Percentiles rank a stretch among this genome's conserved stretches.
These are phyloP conservation scores for Aspergillus jensenii DNA, from an alignment of 2,329 filamentous ascomycete genomes.

Conservation along the genomic window DNA sequence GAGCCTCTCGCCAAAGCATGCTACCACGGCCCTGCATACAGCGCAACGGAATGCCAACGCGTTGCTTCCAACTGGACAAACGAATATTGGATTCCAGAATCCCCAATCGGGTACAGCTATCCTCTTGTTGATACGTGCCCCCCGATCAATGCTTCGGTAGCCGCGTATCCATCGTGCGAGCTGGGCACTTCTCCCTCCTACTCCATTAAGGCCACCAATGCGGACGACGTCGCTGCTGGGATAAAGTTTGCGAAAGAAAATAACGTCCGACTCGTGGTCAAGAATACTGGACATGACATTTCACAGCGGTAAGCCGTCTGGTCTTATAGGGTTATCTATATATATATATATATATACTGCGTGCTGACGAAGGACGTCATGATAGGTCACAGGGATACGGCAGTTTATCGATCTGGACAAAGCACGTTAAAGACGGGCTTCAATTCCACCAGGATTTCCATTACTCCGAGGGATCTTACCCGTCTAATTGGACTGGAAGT, in stretches of 20 bases:
- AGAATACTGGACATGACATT: conserved; percentile 42
- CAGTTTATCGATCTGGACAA: conserved; percentile 32
- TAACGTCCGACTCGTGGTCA: conserved; percentile 52
- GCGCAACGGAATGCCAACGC: conserved; percentile 41
- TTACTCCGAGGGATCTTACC: conserved; percentile 32
- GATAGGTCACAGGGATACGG: conserved; percentile 29
- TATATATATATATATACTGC: neutral
- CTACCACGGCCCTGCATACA: conserved; percentile 41
- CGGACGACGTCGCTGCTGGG: conserved; percentile 23
- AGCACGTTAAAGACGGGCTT: conserved; percentile 30
- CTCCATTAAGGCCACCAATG: conserved; percentile 24
- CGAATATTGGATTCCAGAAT: conserved; percentile 19
- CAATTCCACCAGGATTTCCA: conserved; percentile 24
- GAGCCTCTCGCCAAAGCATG: conserved; percentile 52
- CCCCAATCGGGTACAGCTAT: conserved; percentile 32
- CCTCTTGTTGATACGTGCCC: conserved; percentile 37
- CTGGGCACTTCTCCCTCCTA: conserved; percentile 10
- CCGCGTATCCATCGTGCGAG: conserved; percentile 12
- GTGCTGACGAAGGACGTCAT: neutral
- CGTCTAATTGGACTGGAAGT: conserved; percentile 32
- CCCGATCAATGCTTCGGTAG: conserved; percentile 30
- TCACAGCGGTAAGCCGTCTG: conserved; percentile 10
- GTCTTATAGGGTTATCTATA: too few species aligned
- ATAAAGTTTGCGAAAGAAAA: conserved; percentile 46
- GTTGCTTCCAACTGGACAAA: conserved; percentile 44